phyloP scores from a whole-genome alignment of 805 yeast species.

The Nakazawaea molendinolei region DNA sequence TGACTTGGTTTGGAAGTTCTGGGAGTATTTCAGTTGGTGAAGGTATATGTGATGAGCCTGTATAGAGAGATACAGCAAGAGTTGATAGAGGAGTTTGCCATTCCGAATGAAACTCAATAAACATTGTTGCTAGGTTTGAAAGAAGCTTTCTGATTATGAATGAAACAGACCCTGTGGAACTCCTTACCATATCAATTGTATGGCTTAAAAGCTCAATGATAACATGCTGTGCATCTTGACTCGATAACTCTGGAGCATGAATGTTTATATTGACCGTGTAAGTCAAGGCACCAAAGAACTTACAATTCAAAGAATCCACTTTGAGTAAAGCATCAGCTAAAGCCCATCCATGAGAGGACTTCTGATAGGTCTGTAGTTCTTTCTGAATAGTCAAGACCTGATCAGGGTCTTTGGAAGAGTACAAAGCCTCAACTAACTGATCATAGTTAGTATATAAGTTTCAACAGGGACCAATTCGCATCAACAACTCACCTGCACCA shows the following conservation, averaged over 20 bases:
- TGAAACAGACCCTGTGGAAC: slow-evolving; percentile 17
- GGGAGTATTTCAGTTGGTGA: background rate
- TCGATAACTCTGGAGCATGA: slow-evolving; percentile 3
- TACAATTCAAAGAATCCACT: slow-evolving; percentile 37
- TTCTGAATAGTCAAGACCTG: slow-evolving; percentile 41
- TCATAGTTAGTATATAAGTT: background rate
- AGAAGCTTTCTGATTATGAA: slow-evolving; percentile 55
- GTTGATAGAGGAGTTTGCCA: slow-evolving; percentile 37
- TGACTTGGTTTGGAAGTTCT: background rate
- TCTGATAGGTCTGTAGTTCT: slow-evolving; percentile 53
- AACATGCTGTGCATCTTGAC: background rate
- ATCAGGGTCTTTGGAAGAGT: slow-evolving; percentile 31
- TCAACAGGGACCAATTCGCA: background rate
- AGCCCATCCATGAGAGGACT: slow-evolving; percentile 44
- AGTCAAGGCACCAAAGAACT: slow-evolving; percentile 80
- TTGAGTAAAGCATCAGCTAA: slow-evolving; percentile 50
- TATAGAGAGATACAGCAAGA: slow-evolving; percentile 15
- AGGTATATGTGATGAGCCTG: background rate
- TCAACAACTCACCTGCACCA: background rate
- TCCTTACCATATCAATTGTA: slow-evolving; percentile 10
- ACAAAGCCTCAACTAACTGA: slow-evolving; percentile 34
- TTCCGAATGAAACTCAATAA: slow-evolving; percentile 26
- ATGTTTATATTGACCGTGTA: slow-evolving; percentile 54
- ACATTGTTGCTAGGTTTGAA: slow-evolving; percentile 46
- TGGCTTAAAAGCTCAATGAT: slow-evolving; percentile 12